These are phyloP conservation scores for Wickerhamiella hasegawae DNA, from an alignment of 805 yeast genomes.

Conservation along the genomic window DNA sequence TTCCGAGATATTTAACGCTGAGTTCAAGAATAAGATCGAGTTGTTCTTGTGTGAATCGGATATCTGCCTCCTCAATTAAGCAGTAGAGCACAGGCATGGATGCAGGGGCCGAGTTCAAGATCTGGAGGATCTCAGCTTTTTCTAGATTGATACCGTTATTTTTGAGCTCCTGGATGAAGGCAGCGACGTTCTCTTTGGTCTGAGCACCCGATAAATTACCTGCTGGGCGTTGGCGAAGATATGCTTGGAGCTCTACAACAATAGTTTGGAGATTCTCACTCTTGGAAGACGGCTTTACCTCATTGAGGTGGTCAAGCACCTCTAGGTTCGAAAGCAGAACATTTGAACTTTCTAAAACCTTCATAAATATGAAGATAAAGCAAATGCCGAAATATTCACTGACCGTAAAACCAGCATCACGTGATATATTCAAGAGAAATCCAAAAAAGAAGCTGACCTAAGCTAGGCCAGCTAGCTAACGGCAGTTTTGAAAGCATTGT, in stretches of 20 bases:
- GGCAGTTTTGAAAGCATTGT: too few relatives aligned
- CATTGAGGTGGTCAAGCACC: constrained; percentile 39
- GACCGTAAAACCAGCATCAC: too few relatives aligned
- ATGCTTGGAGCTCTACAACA: constrained; percentile 23
- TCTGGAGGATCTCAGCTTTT: constrained; percentile 72
- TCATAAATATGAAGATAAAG: too few relatives aligned
- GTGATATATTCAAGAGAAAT: too few relatives aligned
- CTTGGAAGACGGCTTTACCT: constrained; percentile 25
- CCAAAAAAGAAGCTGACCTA: too few relatives aligned
- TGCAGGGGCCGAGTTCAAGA: constrained; percentile 66
- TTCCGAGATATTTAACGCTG: constrained; percentile 27
- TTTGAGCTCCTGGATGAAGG: constrained; percentile 29
- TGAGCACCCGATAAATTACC: constrained; percentile 23
- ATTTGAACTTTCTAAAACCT: constrained; percentile 37
- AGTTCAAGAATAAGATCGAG: constrained; percentile 42
- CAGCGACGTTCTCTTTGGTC: constrained; percentile 19
- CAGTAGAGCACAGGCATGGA: constrained; percentile 66
- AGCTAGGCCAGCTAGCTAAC: too few relatives aligned
- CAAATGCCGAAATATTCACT: too few relatives aligned
- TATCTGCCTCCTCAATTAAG: constrained; percentile 84
- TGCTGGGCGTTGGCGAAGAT: constrained; percentile 25
- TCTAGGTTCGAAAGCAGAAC: constrained; percentile 50
- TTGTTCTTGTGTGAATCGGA: constrained; percentile 55
- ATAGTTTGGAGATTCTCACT: constrained; percentile 21
- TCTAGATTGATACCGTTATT: constrained; percentile 39